Percentiles rank a stretch among this genome's conserved stretches.
Conservation (phyloP, 192 early-diverging fungal genomes). For the Coemansia sp. region DNA sequence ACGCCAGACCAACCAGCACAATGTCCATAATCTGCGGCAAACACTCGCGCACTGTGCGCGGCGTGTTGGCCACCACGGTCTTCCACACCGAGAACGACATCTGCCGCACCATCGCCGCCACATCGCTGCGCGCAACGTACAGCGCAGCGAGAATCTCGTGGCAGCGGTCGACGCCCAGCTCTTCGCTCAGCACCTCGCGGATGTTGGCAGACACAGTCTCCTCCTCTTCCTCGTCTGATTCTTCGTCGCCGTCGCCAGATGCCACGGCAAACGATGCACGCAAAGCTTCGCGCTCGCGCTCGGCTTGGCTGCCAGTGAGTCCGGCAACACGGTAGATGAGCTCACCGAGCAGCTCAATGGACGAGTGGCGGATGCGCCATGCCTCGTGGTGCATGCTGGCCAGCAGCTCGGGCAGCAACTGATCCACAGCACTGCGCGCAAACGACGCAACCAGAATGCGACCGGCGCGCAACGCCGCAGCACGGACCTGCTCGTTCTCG, state of each 20-base stretch:
- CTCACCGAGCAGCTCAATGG: constrained; percentile 93
- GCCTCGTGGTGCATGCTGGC: constrained; percentile 84
- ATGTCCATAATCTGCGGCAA: constrained; percentile 88
- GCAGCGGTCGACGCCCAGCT: constrained; percentile 85
- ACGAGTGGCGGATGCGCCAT: constrained; percentile 96
- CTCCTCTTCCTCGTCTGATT: constrained; percentile 29
- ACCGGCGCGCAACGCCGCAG: constrained; percentile 88
- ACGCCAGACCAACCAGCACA: constrained; percentile 78
- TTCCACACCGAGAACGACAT: constrained; percentile 93
- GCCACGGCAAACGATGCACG: constrained; percentile 51
- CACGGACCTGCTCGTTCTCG: constrained; percentile 90
- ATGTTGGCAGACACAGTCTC: constrained; percentile 35
- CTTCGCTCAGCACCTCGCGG: constrained; percentile 61
- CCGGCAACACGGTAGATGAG: constrained; percentile 91
- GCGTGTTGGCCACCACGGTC: constrained; percentile 91
- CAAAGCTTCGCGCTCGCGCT: constrained; percentile 47
- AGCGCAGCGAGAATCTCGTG: constrained; percentile 83
- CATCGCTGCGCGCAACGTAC: constrained; percentile 90
- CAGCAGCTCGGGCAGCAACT: constrained; percentile 89
- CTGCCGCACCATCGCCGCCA: constrained; percentile 80
- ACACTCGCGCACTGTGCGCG: constrained; percentile 94
- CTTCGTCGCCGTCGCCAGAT: constrained; percentile 30
- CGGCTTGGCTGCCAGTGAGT: constrained; percentile 64
- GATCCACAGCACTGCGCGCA: constrained; percentile 80
- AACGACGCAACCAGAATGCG: constrained; percentile 93